phyloP scores from a whole-genome alignment of 2,329 filamentous ascomycete species.

The Amylocarpus encephaloides region DNA sequence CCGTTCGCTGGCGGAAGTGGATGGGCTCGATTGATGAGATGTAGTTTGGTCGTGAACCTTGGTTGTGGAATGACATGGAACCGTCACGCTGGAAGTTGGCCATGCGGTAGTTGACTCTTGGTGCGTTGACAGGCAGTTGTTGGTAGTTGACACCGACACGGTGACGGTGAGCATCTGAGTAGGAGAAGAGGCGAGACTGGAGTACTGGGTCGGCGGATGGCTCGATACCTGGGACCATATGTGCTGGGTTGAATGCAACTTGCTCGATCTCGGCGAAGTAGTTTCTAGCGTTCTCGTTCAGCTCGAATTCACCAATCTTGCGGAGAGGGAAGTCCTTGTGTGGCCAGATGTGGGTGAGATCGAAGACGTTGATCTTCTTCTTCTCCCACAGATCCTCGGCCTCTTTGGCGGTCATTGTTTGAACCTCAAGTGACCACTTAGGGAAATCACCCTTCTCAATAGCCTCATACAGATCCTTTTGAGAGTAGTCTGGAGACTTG shows the following conservation, averaged over 20 bases:
- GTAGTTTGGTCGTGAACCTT: conserved; percentile 43
- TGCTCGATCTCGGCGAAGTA: conserved; percentile 64
- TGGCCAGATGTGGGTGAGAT: conserved; percentile 49
- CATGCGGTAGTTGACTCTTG: conserved; percentile 32
- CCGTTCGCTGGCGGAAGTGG: conserved; percentile 31
- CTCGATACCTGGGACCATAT: conserved; percentile 60
- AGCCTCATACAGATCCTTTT: conserved; percentile 47
- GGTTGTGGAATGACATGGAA: conserved; percentile 36
- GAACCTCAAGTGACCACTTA: conserved; percentile 48
- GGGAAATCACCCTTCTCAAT: conserved; percentile 47
- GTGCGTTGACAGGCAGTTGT: conserved; percentile 42
- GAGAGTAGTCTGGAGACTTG: conserved; percentile 43
- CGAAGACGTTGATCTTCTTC: conserved; percentile 44
- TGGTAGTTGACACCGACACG: conserved; percentile 52
- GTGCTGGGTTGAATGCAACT: conserved; percentile 58
- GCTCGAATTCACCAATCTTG: conserved; percentile 41
- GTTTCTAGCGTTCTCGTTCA: conserved; percentile 46
- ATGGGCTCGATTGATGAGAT: conserved; percentile 32
- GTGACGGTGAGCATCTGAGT: conserved; percentile 56
- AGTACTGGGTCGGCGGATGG: conserved; percentile 63
- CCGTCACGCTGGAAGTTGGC: conserved; percentile 35
- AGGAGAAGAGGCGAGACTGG: conserved; percentile 62
- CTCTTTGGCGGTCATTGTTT: conserved; percentile 45
- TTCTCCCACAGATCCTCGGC: conserved; percentile 41
- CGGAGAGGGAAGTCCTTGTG: conserved; percentile 41